A percentile compares a stretch with the other conserved stretches of the same genome.
Evolutionary conservation across 2,329 filamentous ascomycete species (phyloP).

Genomic region (Zasmidium citrigriseum): DNA sequence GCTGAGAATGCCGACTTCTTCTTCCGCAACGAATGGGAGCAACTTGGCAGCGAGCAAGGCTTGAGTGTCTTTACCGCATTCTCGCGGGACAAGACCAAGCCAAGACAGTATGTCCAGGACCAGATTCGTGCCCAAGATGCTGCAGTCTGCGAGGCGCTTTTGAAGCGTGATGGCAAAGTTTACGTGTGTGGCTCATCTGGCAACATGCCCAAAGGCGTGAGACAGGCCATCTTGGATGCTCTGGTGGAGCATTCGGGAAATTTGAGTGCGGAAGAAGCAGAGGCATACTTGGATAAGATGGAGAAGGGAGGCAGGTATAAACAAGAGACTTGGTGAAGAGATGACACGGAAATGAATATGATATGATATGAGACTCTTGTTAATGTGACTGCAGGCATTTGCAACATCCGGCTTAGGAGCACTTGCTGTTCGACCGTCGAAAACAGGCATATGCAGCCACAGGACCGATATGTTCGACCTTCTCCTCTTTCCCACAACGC

Average conservation of each 20-base stretch:
- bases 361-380: not conserved
- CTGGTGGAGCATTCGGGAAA: slow-evolving; percentile 45
- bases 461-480: too few species aligned
- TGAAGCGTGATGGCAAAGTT: slow-evolving; percentile 54
- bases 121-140: slow-evolving; percentile 54
- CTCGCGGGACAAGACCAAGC: slow-evolving; percentile 65
- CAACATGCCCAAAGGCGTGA: slow-evolving; percentile 70
- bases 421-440: too few species aligned
- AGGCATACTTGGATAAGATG: slow-evolving; percentile 55
- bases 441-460: too few species aligned
- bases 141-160: slow-evolving; percentile 55
- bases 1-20: slow-evolving; percentile 76
- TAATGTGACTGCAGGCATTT: not conserved
- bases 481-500: too few species aligned
- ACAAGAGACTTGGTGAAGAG: slow-evolving; percentile 66
- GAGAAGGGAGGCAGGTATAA: slow-evolving; percentile 65
- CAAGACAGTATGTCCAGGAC: slow-evolving; percentile 70
- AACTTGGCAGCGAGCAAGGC: slow-evolving; percentile 42
- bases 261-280: slow-evolving; percentile 54
- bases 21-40: slow-evolving; percentile 74
- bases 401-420: too few species aligned
- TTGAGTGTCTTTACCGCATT: slow-evolving; percentile 66
- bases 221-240: slow-evolving; percentile 65
- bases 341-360: not conserved
- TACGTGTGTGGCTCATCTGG: slow-evolving; percentile 65